A percentile compares a stretch with the other conserved stretches of the same genome.
These are phyloP conservation scores for Pseudocercospora macadamiae DNA, from an alignment of 2,329 filamentous ascomycete species.

Conservation along the genomic window DNA sequence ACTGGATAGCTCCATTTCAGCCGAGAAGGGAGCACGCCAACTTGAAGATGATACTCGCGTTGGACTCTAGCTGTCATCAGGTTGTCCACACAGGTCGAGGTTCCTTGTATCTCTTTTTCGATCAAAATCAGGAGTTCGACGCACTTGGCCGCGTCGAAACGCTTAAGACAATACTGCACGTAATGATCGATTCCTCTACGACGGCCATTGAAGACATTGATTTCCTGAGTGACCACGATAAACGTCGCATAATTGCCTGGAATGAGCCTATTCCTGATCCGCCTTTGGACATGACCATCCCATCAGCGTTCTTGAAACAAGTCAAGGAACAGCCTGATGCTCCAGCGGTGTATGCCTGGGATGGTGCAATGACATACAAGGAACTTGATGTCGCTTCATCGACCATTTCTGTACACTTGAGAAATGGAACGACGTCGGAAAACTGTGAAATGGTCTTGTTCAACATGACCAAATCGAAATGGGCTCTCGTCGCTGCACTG, in stretches of 20 bases:
- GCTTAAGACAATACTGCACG: neutral
- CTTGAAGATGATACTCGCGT: no score
- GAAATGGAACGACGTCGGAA: neutral
- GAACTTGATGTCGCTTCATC: slow-evolving; percentile 7
- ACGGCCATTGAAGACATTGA: neutral
- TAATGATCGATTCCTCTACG: neutral
- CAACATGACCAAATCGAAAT: slow-evolving; percentile 36
- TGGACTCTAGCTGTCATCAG: no score
- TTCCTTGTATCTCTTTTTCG: neutral
- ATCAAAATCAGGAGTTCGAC: neutral
- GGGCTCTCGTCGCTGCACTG: slow-evolving; percentile 42
- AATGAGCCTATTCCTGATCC: neutral
- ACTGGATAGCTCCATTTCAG: no score
- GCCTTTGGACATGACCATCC: neutral
- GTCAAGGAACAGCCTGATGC: neutral
- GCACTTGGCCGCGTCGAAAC: neutral
- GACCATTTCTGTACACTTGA: neutral
- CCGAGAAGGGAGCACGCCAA: no score
- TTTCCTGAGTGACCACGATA: neutral
- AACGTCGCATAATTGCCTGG: neutral
- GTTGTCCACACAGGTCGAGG: no score
- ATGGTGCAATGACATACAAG: slow-evolving; percentile 12
- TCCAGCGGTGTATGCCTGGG: slow-evolving; percentile 14
- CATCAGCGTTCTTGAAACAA: neutral
- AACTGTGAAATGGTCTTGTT: neutral